Conservation (phyloP, 805 yeast species). For the Tetrapisispora taiwanensis region DNA sequence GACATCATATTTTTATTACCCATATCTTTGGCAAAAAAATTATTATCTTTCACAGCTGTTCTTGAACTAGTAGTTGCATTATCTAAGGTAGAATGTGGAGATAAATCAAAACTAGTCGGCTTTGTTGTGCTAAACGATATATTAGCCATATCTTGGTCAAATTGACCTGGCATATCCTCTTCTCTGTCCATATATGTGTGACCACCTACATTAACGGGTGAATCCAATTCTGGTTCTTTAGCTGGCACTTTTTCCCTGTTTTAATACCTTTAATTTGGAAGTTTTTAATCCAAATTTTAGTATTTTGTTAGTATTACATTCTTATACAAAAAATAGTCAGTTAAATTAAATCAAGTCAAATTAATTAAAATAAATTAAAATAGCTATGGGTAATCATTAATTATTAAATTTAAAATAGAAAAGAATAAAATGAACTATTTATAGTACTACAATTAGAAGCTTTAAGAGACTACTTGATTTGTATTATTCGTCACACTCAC, state of each 20-base stretch:
- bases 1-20: no score
- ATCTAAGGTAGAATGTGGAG: neutral
- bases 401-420: neutral
- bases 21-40: neutral
- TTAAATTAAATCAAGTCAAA: neutral
- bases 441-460: slow-evolving; percentile 1
- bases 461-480: neutral
- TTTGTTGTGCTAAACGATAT: slow-evolving; percentile 1
- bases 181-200: neutral
- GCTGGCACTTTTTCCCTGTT: neutral
- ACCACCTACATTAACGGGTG: neutral
- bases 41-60: neutral
- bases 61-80: neutral
- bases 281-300: no score
- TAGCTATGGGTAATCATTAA: slow-evolving; percentile 1
- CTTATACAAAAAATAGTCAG: neutral
- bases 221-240: neutral
- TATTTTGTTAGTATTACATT: neutral
- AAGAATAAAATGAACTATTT: slow-evolving; percentile 1
- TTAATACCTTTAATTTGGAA: no score
- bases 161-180: neutral
- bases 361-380: neutral
- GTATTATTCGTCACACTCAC: neutral
- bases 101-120: neutral
- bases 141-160: neutral